These are phyloP conservation scores for Corynespora cassiicola DNA, from an alignment of 2,329 filamentous ascomycete genomes.

Conservation along the genomic window DNA sequence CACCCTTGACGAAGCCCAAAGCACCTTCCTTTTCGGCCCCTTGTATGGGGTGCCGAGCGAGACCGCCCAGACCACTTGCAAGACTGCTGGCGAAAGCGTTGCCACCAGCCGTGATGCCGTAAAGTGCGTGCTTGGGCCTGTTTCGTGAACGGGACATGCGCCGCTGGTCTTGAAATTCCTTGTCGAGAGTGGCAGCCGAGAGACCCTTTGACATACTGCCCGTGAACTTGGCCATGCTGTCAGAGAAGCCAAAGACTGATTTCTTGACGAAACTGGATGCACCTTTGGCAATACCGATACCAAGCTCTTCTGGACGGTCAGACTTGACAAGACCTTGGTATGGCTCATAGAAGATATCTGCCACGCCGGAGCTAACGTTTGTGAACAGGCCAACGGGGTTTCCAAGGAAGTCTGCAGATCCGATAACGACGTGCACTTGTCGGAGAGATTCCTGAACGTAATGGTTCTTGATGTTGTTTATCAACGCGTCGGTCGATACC, in stretches of 20 bases:
- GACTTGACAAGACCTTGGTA: slow-evolving; percentile 98
- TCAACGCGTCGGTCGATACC: slow-evolving; percentile 82
- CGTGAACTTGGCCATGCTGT: slow-evolving; percentile 97
- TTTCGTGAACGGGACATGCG: slow-evolving; percentile 94
- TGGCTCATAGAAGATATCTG: slow-evolving; percentile 98
- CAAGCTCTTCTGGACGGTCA: slow-evolving; percentile 92
- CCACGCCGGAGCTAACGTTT: slow-evolving; percentile 95
- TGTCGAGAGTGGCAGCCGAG: slow-evolving; percentile 93
- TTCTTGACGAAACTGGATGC: slow-evolving; percentile 98
- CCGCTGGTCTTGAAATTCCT: slow-evolving; percentile 96
- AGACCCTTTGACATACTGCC: slow-evolving; percentile 97
- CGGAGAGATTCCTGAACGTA: slow-evolving; percentile 96
- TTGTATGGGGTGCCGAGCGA: slow-evolving; percentile 92
- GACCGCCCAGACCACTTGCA: slow-evolving; percentile 89
- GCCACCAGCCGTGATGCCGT: slow-evolving; percentile 92
- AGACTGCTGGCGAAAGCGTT: slow-evolving; percentile 94
- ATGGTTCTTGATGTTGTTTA: slow-evolving; percentile 88
- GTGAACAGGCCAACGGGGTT: slow-evolving; percentile 98
- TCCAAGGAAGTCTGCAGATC: slow-evolving; percentile 95
- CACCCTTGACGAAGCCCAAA: slow-evolving; percentile 94
- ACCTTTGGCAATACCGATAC: slow-evolving; percentile 93
- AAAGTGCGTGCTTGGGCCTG: slow-evolving; percentile 94
- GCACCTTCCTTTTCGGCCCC: slow-evolving; percentile 96
- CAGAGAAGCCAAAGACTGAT: slow-evolving; percentile 94
- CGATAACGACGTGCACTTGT: slow-evolving; percentile 96